A percentile compares a stretch with the other conserved stretches of the same genome.
phyloP scores from a whole-genome alignment of 108 stramenopile species.

The Pseudonitzschia pungens region DNA sequence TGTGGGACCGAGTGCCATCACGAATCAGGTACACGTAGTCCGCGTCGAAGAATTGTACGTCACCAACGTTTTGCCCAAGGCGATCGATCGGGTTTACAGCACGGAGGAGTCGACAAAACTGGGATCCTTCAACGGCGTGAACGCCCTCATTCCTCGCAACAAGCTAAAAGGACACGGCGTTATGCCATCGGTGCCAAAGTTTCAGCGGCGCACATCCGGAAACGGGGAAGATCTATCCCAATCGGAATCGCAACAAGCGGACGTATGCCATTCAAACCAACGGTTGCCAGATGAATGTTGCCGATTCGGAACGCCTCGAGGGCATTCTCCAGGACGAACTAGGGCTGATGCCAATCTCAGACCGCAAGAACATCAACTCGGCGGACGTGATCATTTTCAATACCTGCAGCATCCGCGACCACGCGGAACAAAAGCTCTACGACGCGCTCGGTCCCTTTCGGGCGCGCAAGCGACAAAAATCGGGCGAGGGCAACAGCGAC shows the following conservation, averaged over 20 bases:
- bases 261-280: slow-evolving; percentile 74
- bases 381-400: slow-evolving; percentile 92
- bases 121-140: slow-evolving; percentile 37
- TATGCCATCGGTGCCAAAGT: slow-evolving; percentile 23
- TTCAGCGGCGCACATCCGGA: background rate
- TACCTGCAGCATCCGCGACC: slow-evolving; percentile 95
- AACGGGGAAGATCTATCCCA: background rate
- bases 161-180: slow-evolving; percentile 52
- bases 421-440: slow-evolving; percentile 94
- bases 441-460: slow-evolving; percentile 72
- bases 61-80: slow-evolving; percentile 10
- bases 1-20: slow-evolving; percentile 34
- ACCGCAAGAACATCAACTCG: slow-evolving; percentile 29
- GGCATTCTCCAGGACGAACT: slow-evolving; percentile 73
- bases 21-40: slow-evolving; percentile 53
- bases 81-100: background rate
- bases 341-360: slow-evolving; percentile 33
- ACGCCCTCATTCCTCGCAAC: slow-evolving; percentile 30
- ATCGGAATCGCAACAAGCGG: background rate
- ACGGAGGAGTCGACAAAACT: background rate
- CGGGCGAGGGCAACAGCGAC: slow-evolving; percentile 37
- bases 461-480: slow-evolving; percentile 68
- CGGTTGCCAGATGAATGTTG: slow-evolving; percentile 96
- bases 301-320: slow-evolving; percentile 89
- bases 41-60: slow-evolving; percentile 71